phyloP scores from a whole-genome alignment of 768 basidiomycete genomes.

The Podaxis carcinomalis region DNA sequence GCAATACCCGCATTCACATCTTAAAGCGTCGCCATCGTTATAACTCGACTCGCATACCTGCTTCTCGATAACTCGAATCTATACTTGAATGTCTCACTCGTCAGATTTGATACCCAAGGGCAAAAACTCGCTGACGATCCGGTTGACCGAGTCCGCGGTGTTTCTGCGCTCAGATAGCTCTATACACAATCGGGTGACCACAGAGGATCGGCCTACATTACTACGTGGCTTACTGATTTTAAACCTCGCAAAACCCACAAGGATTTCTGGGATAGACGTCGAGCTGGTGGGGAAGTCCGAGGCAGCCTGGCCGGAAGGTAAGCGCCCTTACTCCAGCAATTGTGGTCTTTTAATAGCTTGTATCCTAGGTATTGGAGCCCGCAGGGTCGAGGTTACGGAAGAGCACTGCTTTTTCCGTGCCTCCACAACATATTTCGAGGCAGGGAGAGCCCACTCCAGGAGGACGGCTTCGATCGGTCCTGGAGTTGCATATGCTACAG shows the following conservation, averaged over 20 bases:
- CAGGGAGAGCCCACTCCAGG: conserved; percentile 34
- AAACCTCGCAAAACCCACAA: conserved; percentile 66
- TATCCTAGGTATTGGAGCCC: conserved; percentile 57
- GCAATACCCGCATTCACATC: neutral
- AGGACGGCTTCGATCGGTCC: conserved; percentile 44
- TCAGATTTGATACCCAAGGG: conserved; percentile 11
- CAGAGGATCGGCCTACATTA: conserved; percentile 41
- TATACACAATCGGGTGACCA: conserved; percentile 16
- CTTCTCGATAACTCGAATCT: neutral
- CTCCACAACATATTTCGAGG: conserved; percentile 69
- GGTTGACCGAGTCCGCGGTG: conserved; percentile 70
- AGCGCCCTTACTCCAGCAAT: conserved; percentile 1
- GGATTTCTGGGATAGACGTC: conserved; percentile 82
- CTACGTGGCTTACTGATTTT: conserved; percentile 61
- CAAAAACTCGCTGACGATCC: conserved; percentile 48
- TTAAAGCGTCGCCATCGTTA: neutral
- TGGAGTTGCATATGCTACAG: conserved; percentile 32
- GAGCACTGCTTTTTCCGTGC: conserved; percentile 72
- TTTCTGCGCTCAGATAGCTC: conserved; percentile 54
- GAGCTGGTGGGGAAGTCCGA: conserved; percentile 68
- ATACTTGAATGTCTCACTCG: neutral
- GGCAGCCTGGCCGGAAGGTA: conserved; percentile 87
- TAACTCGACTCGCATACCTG: neutral
- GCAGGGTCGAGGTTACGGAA: conserved; percentile 73
- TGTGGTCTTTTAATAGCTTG: neutral